A percentile compares a stretch with the other conserved stretches of the same genome.
Conservation (phyloP, 371 early-diverging fungal species). For the Actinomucor elegans region DNA sequence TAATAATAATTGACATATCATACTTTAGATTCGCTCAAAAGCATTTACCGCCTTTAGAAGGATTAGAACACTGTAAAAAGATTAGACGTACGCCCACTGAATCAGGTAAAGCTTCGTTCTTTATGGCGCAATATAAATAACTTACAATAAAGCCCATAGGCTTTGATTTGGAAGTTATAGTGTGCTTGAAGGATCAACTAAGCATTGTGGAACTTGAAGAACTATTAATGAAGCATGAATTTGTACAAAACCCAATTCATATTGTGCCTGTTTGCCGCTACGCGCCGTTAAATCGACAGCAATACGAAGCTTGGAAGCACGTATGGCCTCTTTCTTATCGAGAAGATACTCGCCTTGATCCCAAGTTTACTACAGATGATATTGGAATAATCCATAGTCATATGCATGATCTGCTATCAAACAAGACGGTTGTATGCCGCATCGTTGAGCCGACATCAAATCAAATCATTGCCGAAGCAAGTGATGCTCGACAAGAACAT, state of each 20-base stretch:
- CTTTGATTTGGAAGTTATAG: conserved; percentile 5
- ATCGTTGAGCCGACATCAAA: conserved; percentile 53
- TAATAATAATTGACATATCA: neutral
- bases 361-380: conserved; percentile 46
- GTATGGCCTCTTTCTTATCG: conserved; percentile 63
- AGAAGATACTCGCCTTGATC: conserved; percentile 58
- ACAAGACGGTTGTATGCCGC: conserved; percentile 22
- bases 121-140: neutral
- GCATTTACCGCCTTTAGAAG: conserved; percentile 33
- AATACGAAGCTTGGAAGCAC: conserved; percentile 60
- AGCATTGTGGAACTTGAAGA: neutral
- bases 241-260: conserved; percentile 15
- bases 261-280: conserved; percentile 37
- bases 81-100: conserved; percentile 30
- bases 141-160: neutral
- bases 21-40: conserved; percentile 42
- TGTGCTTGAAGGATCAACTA: neutral
- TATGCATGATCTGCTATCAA: conserved; percentile 32
- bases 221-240: conserved; percentile 14
- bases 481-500: conserved; percentile 52
- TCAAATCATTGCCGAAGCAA: conserved; percentile 39
- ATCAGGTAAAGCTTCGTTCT: neutral
- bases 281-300: conserved; percentile 54
- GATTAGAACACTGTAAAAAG: conserved; percentile 46
- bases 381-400: conserved; percentile 33